Conservation (phyloP, 345 rosid species). For the Linum lewisii region DNA sequence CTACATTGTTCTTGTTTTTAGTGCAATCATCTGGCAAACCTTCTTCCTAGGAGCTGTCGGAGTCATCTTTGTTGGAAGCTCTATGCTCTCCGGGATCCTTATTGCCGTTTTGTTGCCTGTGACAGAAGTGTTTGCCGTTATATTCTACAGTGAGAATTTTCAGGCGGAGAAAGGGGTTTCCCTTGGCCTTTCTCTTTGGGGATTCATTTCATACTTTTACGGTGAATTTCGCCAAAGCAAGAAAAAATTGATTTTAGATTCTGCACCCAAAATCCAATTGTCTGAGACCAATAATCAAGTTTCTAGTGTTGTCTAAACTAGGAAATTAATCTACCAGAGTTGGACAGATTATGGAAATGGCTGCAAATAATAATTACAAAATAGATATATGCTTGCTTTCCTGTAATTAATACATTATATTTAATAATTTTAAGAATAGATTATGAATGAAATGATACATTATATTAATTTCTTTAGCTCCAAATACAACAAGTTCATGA, state of each 20-base stretch:
- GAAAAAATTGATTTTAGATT: neutral
- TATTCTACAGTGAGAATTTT: conserved; percentile 2
- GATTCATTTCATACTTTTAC: neutral
- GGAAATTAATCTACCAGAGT: neutral
- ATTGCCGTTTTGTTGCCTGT: neutral
- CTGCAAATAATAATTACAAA: too few relatives aligned
- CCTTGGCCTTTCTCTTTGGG: neutral
- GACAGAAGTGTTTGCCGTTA: neutral
- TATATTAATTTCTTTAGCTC: too few relatives aligned
- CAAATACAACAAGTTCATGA: too few relatives aligned
- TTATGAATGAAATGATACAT: too few relatives aligned
- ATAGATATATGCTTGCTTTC: too few relatives aligned
- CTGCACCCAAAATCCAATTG: neutral
- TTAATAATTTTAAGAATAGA: too few relatives aligned
- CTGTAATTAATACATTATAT: too few relatives aligned
- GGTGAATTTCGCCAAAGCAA: neutral
- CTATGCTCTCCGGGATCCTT: neutral
- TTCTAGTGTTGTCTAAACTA: neutral
- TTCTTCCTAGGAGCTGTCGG: conserved; percentile 60
- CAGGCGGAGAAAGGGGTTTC: conserved; percentile 1
- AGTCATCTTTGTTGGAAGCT: conserved; percentile 26
- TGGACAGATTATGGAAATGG: too few relatives aligned
- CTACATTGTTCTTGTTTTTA: conserved; percentile 31
- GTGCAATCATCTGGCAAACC: conserved; percentile 39
- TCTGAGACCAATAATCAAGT: neutral